A percentile compares a stretch with the other conserved stretches of the same genome.
Conservation (phyloP, 345 rosid genomes). For the Rhizophora apiculata region DNA sequence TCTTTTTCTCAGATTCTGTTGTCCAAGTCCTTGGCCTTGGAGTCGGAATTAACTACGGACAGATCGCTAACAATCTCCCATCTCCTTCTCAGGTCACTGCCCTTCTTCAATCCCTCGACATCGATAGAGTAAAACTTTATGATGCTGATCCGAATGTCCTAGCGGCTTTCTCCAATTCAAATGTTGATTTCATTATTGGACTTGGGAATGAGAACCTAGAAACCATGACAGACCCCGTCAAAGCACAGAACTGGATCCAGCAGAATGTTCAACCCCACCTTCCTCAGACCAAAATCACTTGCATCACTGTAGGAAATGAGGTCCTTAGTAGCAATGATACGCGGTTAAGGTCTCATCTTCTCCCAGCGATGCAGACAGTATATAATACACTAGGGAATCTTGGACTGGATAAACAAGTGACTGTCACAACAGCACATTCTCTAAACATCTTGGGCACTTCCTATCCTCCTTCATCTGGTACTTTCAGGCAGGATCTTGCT, state of each 20-base stretch:
- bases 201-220: constrained; percentile 62
- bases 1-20: constrained; percentile 18
- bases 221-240: constrained; percentile 51
- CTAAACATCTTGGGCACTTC: constrained; percentile 50
- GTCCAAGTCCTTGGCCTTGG: constrained; percentile 27
- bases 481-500: constrained; percentile 55
- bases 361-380: constrained; percentile 80
- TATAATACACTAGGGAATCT: constrained; percentile 43
- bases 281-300: constrained; percentile 50
- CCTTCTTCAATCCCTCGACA: constrained; percentile 62
- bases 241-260: constrained; percentile 66
- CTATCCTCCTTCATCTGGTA: constrained; percentile 73
- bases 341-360: constrained; percentile 33
- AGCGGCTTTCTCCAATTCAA: constrained; percentile 56
- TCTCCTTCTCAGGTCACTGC: constrained; percentile 55
- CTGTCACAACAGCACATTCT: constrained; percentile 70
- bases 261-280: constrained; percentile 60
- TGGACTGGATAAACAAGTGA: constrained; percentile 64
- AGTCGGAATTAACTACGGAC: constrained; percentile 91
- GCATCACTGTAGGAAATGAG: constrained; percentile 82
- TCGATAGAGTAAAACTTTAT: constrained; percentile 70
- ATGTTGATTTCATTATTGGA: constrained; percentile 70
- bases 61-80: constrained; percentile 83
- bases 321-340: constrained; percentile 47
- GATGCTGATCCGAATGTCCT: constrained; percentile 88